phyloP scores from a whole-genome alignment of 805 yeast genomes.

The Wickerhamiella vanderwaltii region DNA sequence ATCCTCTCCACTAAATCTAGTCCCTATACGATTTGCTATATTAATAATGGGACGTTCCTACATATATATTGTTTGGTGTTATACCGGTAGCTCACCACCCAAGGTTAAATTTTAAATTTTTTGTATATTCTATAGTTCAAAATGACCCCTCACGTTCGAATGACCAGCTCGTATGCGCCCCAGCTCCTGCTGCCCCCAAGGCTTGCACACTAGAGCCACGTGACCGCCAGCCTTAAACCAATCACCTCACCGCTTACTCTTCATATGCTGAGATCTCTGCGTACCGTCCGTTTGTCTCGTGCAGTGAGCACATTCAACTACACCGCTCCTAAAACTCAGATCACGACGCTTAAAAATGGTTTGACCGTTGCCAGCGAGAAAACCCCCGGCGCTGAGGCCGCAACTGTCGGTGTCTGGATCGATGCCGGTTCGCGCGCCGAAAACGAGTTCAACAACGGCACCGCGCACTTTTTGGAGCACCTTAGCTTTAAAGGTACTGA shows the following conservation, averaged over 20 bases:
- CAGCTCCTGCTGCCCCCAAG: no score
- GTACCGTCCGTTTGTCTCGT: slow-evolving; percentile 15
- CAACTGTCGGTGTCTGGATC: slow-evolving; percentile 97
- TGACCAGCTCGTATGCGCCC: no score
- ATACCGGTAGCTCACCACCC: no score
- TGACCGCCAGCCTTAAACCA: no score
- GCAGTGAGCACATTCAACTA: slow-evolving; percentile 20
- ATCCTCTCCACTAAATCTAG: no score
- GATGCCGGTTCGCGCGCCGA: slow-evolving; percentile 99
- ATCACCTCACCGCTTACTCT: slow-evolving; percentile 11
- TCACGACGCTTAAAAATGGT: slow-evolving; percentile 78
- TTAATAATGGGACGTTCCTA: no score
- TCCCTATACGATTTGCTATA: no score
- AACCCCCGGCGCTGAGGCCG: slow-evolving; percentile 79
- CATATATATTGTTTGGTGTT: no score
- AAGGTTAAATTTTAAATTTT: no score
- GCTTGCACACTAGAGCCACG: no score
- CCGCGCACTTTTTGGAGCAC: slow-evolving; percentile 96
- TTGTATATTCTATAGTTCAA: no score
- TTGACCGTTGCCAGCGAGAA: slow-evolving; percentile 85
- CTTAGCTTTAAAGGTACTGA: slow-evolving; percentile 91
- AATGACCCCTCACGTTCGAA: no score
- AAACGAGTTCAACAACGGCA: slow-evolving; percentile 69
- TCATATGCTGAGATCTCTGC: slow-evolving; percentile 17
- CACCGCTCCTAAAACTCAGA: slow-evolving; percentile 38